A percentile compares a stretch with the other conserved stretches of the same genome.
Conservation (phyloP, 2,329 filamentous ascomycete species). For the Sporothrix inflata region DNA sequence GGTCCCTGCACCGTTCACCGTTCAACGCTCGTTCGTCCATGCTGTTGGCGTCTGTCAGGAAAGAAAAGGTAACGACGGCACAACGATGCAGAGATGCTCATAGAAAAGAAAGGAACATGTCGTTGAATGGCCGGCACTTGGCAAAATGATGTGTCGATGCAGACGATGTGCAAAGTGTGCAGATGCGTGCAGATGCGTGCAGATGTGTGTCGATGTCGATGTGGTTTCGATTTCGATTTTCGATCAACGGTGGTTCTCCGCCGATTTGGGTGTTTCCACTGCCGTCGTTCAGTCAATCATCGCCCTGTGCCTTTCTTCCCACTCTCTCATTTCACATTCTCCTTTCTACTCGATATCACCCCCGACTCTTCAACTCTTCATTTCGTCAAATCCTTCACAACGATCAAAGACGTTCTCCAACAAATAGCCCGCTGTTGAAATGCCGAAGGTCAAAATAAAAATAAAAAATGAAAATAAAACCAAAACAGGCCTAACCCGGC, state of each 20-base stretch:
- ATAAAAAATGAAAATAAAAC: background rate
- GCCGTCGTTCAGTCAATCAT: too few relatives aligned
- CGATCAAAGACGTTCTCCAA: too few relatives aligned
- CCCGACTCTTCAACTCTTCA: too few relatives aligned
- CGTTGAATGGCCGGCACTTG: background rate
- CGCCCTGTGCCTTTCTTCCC: too few relatives aligned
- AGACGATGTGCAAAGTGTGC: background rate
- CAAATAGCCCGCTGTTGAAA: background rate
- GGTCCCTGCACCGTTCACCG: background rate
- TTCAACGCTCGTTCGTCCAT: background rate
- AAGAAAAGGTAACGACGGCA: background rate
- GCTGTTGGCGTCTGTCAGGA: background rate
- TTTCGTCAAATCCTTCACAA: too few relatives aligned
- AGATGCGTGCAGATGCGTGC: background rate
- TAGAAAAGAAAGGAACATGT: too few relatives aligned
- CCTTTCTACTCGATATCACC: too few relatives aligned
- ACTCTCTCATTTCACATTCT: too few relatives aligned
- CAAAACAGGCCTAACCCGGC: background rate
- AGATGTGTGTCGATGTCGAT: too few relatives aligned
- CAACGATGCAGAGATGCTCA: too few relatives aligned
- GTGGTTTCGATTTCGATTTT: background rate
- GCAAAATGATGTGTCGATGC: conserved; percentile 5
- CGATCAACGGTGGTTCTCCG: too few relatives aligned
- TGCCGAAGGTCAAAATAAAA: background rate
- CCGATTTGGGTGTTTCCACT: background rate